These are phyloP conservation scores for Geotrichum carabidarum DNA, from an alignment of 1,139 yeast genomes.

Conservation along the genomic window DNA sequence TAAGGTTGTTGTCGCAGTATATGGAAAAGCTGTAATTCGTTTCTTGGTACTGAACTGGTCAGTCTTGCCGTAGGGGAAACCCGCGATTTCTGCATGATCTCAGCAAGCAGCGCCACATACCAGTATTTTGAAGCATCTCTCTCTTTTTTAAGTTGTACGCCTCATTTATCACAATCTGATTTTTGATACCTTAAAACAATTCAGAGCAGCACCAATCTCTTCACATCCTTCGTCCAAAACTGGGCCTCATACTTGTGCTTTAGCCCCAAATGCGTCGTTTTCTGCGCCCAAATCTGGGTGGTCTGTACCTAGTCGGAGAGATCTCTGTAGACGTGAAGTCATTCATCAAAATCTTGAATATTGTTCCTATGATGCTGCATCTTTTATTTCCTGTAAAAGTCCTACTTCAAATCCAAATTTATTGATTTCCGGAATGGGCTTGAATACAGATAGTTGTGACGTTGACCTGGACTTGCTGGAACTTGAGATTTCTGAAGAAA, in stretches of 20 bases:
- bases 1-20: constrained; percentile 76
- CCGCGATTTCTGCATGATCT: constrained; percentile 60
- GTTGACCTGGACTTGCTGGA: constrained; percentile 47
- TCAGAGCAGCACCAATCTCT: constrained; percentile 51
- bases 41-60: constrained; percentile 76
- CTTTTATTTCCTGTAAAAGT: constrained; percentile 49
- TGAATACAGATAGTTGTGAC: constrained; percentile 49
- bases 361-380: constrained; percentile 48
- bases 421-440: constrained; percentile 48
- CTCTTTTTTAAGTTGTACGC: constrained; percentile 56
- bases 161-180: constrained; percentile 54
- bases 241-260: constrained; percentile 49
- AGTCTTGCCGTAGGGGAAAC: constrained; percentile 87
- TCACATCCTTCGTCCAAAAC: constrained; percentile 61
- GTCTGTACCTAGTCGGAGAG: constrained; percentile 54
- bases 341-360: constrained; percentile 52
- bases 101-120: constrained; percentile 59
- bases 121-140: constrained; percentile 70
- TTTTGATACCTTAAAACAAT: constrained; percentile 58
- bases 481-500: constrained; percentile 47
- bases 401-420: constrained; percentile 43
- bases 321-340: constrained; percentile 39
- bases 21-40: constrained; percentile 83
- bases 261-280: neutral
- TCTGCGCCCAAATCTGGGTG: constrained; percentile 48